phyloP scores from a whole-genome alignment of 2,329 filamentous ascomycete species.

The Pleurostoma richardsiae region DNA sequence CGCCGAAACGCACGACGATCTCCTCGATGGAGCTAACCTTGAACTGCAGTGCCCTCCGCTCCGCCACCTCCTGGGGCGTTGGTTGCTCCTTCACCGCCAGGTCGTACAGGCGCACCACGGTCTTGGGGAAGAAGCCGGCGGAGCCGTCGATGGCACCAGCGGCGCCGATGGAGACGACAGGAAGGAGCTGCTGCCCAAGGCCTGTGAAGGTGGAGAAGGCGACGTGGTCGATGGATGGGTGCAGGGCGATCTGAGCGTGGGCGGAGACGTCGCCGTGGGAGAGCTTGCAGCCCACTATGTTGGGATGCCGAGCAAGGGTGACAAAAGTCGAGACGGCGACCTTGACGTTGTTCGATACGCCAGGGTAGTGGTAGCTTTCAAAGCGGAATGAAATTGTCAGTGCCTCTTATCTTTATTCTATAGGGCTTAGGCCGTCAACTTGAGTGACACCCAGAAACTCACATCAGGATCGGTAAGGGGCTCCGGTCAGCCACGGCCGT shows the following conservation, averaged over 20 bases:
- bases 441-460: slow-evolving; percentile 14
- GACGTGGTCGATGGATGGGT: slow-evolving; percentile 54
- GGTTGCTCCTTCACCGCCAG: slow-evolving; percentile 27
- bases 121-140: slow-evolving; percentile 60
- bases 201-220: slow-evolving; percentile 61
- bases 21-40: slow-evolving; percentile 57
- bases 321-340: slow-evolving; percentile 55
- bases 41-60: slow-evolving; percentile 44
- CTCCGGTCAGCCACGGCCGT: slow-evolving; percentile 54
- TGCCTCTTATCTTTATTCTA: neutral
- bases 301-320: slow-evolving; percentile 52
- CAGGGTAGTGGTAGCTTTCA: slow-evolving; percentile 52
- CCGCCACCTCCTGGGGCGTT: slow-evolving; percentile 44
- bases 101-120: slow-evolving; percentile 52
- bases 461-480: slow-evolving; percentile 57
- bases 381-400: neutral
- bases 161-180: slow-evolving; percentile 57
- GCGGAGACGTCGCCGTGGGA: slow-evolving; percentile 62
- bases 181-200: slow-evolving; percentile 61
- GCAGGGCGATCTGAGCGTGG: slow-evolving; percentile 57
- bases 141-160: slow-evolving; percentile 64
- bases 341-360: slow-evolving; percentile 59
- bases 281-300: slow-evolving; percentile 66
- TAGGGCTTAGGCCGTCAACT: neutral
- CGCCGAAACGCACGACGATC: slow-evolving; percentile 54